Evolutionary conservation across 2,329 filamentous ascomycete genomes (phyloP).

Genomic region (Neurospora sp.): DNA sequence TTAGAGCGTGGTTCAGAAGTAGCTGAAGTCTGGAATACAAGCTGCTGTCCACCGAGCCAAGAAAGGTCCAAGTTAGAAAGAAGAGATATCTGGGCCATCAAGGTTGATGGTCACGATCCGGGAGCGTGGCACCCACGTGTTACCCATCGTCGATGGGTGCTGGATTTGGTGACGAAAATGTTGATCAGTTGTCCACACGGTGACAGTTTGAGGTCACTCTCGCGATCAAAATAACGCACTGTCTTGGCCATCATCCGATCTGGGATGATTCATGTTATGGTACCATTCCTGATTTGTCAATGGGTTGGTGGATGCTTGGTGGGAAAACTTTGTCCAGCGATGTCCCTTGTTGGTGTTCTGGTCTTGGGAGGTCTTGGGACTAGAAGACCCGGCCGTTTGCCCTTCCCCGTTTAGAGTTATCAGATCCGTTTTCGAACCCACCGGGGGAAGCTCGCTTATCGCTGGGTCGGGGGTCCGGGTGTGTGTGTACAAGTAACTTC

Average conservation of each 20-base stretch:
- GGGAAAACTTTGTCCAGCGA: neutral
- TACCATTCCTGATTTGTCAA: neutral
- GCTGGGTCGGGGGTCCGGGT: neutral
- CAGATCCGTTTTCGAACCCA: conserved; percentile 2
- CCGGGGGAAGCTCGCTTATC: neutral
- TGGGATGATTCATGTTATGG: neutral
- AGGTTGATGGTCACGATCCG: neutral
- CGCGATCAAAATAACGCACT: neutral
- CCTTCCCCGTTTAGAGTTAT: conserved; percentile 3
- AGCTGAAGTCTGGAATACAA: neutral
- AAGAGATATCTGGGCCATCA: neutral
- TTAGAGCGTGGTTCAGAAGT: neutral
- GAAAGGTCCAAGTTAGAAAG: neutral
- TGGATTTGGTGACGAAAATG: neutral
- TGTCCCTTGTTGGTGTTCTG: neutral
- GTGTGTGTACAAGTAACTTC: neutral
- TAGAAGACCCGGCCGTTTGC: neutral
- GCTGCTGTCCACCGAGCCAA: neutral
- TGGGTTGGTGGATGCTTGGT: neutral
- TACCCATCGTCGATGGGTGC: neutral
- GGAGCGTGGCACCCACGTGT: neutral
- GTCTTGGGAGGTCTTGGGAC: neutral
- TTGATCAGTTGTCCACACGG: neutral
- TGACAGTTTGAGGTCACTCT: neutral
- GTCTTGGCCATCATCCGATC: neutral